These are phyloP conservation scores for Speleostelium caveatum DNA, from an alignment of 78 protist species.

Conservation along the genomic window DNA sequence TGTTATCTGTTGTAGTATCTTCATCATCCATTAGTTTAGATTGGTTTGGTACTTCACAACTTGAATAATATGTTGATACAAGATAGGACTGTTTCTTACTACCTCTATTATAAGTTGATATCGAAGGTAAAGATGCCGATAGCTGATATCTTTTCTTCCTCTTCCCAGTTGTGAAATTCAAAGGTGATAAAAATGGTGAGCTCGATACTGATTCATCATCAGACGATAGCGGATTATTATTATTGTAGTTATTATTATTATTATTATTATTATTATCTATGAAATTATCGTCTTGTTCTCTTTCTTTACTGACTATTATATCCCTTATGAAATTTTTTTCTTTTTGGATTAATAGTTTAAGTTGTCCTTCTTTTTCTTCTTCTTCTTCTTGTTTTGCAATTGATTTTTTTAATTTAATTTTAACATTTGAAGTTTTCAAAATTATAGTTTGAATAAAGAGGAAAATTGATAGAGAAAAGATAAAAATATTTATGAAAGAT, in stretches of 20 bases:
- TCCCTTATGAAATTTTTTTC: not conserved
- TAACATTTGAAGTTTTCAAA: not conserved
- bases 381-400: not conserved
- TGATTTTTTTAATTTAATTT: no score
- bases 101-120: no score
- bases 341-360: no score
- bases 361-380: not conserved
- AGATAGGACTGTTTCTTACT: constrained; percentile 45
- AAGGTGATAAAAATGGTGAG: constrained; percentile 66
- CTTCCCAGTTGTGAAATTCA: constrained; percentile 68
- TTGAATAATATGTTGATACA: constrained; percentile 58
- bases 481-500: no score
- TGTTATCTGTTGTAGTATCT: not conserved
- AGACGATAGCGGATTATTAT: not conserved
- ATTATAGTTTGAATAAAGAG: no score
- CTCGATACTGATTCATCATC: constrained; percentile 13
- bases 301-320: no score
- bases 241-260: not conserved
- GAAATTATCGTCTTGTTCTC: no score
- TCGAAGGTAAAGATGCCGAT: not conserved
- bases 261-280: no score
- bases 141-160: not conserved
- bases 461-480: no score
- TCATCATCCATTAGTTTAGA: not conserved
- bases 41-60: constrained; percentile 46